Evolutionary conservation across 2,329 filamentous ascomycete species (phyloP), one percentile per base, ranked within the genome.

Genomic region (Stachybotrys elegans): DNA sequence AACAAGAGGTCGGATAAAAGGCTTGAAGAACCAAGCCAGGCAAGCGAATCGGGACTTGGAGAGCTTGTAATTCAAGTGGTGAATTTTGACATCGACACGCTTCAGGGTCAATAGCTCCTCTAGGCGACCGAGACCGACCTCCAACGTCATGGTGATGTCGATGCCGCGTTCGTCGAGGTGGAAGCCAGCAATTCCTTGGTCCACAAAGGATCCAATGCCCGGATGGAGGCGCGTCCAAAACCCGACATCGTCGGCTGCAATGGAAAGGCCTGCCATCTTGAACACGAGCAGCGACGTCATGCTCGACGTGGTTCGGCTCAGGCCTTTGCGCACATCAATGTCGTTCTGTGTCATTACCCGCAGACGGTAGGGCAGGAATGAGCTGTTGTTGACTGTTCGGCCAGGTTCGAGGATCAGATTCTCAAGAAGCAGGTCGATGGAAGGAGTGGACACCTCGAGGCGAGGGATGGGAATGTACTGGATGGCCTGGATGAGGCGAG

Each of bases 361-460:
- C 43, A 96, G 72, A 44, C 83, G 81, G 67, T 89, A 92, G 0
- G 92, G 92, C 1, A 97, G 73, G 71, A 97, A 97, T 0, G 91
- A 95, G 4, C 86, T 88, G 49, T 84, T 72, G 61, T 95, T 92
- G 55, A 95, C 75, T 0, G 89, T 94, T 45, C 75, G 75, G 6
- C 92, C 92, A 0, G 92, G 92, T 58, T 96, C 88, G 23, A 97
- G 75, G 47, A 97, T 86, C 23, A 97, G 72, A 51, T 95, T 96
- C 59, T 97, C 92, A 3, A 97, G 70, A 1, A 97, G 70, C 5
- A 97, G 76, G 55, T 96, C 91, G 43, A 95, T 74, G 25, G 87
- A 82, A 0, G 90, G 91, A 4, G 84, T 86, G 1, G 88, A 86
- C 5, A 96, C 73, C 62, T 96, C 92, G n/a, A 96, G 66, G 5